Base-by-base conservation (phyloP, 2,329 filamentous ascomycete species). In the Exophiala spinifera region DNA sequence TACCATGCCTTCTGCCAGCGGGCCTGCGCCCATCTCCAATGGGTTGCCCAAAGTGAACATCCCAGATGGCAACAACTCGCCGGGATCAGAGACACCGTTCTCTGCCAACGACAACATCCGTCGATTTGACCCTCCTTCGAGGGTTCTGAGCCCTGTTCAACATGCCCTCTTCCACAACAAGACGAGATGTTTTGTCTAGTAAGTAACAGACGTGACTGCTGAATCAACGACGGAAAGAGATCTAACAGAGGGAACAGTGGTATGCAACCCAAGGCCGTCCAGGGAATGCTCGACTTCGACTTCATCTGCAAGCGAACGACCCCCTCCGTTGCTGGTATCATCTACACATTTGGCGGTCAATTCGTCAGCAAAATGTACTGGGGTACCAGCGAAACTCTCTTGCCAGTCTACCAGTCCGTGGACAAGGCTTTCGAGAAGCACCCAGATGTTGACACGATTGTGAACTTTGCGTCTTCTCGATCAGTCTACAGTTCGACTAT, bases 331-430 rank as follows among this genome's bases (percentile, higher is more conserved):
- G 94, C 94, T 64, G 94, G 91, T 73, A 97, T 99, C 78, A 97
- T 99, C 83, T 99, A 99, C 83, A 96, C 94, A 67, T 99, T 99
- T 72, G 94, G 94, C 74, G 94, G 94, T 66, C 94, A 99, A 79
- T 99, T 99, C 85, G 94, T 99, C 73, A 96, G 91, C 86, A 99
- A 99, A 87, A 97, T 99, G 94, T 99, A 99, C 88, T 99, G 94
- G 94, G 94, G 94, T 71, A 99, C 94, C 71, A 96, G 91, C 79
- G 94, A 99, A 83, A 99, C 94, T 61, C 86, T 99, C 64, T 85
- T 99, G 67, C 94, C 94, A 61, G 94, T 99, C 73, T 99, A 99
- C 84, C 92, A 99, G 80, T 84, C 89, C 70, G 88, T 91, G 46
- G 80, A 84, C 66, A 95, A 96, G 82, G 94, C 94, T 67, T 86